Percentiles rank a stretch among this genome's conserved stretches.
Conservation (phyloP, 2,329 filamentous ascomycete genomes). For the Fusarium armeniacum region DNA sequence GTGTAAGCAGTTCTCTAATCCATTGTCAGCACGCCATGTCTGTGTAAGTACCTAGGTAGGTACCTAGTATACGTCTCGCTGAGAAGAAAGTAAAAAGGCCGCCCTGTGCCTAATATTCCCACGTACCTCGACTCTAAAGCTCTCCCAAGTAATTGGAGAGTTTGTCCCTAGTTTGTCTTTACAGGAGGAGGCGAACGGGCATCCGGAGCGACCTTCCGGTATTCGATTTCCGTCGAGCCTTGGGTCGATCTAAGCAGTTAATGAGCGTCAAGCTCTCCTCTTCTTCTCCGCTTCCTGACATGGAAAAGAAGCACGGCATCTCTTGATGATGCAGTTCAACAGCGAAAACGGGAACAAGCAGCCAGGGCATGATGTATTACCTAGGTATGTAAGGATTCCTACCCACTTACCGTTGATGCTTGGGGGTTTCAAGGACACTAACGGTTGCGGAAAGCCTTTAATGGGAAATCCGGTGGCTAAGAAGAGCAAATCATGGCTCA, state of each 20-base stretch:
- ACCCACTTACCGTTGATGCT: constrained; percentile 25
- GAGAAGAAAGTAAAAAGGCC: not conserved
- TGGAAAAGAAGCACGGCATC: constrained; percentile 23
- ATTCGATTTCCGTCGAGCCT: constrained; percentile 22
- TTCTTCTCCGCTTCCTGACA: constrained; percentile 33
- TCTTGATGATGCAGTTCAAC: constrained; percentile 16
- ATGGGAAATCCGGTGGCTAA: constrained; percentile 34
- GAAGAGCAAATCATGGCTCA: constrained; percentile 15
- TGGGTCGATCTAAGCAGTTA: constrained; percentile 3
- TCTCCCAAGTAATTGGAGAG: not conserved
- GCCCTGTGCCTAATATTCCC: not conserved
- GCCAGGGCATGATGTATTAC: constrained; percentile 6
- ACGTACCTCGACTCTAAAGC: not conserved
- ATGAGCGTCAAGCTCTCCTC: constrained; percentile 21
- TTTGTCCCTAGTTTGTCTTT: not conserved
- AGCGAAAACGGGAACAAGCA: constrained; percentile 24
- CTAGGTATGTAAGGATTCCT: constrained; percentile 12
- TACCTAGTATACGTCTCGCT: not conserved
- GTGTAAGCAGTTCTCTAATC: not conserved
- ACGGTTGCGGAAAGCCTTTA: constrained; percentile 30
- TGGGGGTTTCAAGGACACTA: constrained; percentile 16
- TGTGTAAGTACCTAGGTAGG: not conserved
- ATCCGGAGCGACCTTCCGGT: constrained; percentile 22
- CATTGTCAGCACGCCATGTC: not conserved
- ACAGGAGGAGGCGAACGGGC: constrained; percentile 2